phyloP scores from a whole-genome alignment of 192 early-diverging fungal species.

The Jimgerdemannia lactiflua region DNA sequence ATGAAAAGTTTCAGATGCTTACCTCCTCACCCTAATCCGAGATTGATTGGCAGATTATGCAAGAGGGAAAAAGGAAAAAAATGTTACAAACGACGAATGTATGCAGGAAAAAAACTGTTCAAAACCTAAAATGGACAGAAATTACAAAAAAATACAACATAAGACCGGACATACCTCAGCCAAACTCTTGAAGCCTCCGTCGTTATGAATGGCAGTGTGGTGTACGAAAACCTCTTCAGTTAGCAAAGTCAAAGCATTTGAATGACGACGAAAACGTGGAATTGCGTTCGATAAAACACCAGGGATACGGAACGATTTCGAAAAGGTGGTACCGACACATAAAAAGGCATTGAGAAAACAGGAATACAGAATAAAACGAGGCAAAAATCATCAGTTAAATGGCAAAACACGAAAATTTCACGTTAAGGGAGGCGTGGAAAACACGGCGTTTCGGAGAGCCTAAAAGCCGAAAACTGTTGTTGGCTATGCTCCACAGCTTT shows the following conservation, averaged over 20 bases:
- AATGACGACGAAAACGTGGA: conserved; percentile 8
- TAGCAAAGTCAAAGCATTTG: not conserved
- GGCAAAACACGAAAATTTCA: too few relatives aligned
- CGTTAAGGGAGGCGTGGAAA: too few relatives aligned
- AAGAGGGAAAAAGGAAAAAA: conserved; percentile 10
- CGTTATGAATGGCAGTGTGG: conserved; percentile 73
- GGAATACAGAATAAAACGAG: not conserved
- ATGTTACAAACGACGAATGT: conserved; percentile 2
- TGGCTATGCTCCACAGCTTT: too few relatives aligned
- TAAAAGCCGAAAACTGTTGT: too few relatives aligned
- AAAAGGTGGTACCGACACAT: not conserved
- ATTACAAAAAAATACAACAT: too few relatives aligned
- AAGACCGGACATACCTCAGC: conserved; percentile 60
- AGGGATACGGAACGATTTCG: not conserved
- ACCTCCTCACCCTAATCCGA: conserved; percentile 47
- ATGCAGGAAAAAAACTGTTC: conserved; percentile 1
- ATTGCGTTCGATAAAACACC: not conserved
- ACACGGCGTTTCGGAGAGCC: too few relatives aligned
- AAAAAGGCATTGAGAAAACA: not conserved
- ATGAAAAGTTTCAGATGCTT: conserved; percentile 4
- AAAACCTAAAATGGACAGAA: not conserved
- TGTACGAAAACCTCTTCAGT: conserved; percentile 68
- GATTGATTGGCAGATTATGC: too few relatives aligned
- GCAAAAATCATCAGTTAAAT: too few relatives aligned
- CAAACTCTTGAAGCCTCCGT: conserved; percentile 74